phyloP scores from a whole-genome alignment of 2,329 filamentous ascomycete genomes.

The Blastomyces percursus region DNA sequence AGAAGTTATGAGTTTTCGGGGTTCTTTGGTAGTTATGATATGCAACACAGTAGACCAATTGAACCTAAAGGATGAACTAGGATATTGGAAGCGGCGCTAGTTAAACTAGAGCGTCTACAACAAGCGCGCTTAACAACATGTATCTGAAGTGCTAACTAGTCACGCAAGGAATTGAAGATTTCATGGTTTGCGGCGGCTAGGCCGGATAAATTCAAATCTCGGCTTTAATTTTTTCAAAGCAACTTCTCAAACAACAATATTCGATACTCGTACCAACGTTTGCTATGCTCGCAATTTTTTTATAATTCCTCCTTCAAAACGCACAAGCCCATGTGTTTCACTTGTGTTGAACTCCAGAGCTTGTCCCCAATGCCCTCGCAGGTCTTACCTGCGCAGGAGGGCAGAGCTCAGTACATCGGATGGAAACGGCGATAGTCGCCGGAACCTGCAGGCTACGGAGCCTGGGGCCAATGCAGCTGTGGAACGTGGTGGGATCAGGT shows the following conservation, averaged over 20 bases:
- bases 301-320: background rate
- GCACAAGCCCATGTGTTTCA: slow-evolving; percentile 9
- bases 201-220: background rate
- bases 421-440: slow-evolving; percentile 22
- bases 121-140: background rate
- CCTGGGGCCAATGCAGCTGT: slow-evolving; percentile 4
- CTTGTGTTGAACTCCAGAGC: slow-evolving; percentile 2
- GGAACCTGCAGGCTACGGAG: slow-evolving; percentile 23
- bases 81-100: too few relatives aligned
- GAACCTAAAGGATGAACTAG: too few relatives aligned
- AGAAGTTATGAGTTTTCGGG: background rate
- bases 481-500: slow-evolving; percentile 7
- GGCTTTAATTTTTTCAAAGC: background rate
- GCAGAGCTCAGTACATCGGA: slow-evolving; percentile 12
- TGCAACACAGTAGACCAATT: background rate
- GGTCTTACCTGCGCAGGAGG: slow-evolving; percentile 11
- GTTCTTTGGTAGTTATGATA: background rate
- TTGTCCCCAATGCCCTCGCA: slow-evolving; percentile 14
- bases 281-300: background rate
- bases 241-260: background rate
- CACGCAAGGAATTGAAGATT: too few relatives aligned
- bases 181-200: background rate
- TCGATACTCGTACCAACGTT: background rate
- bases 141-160: background rate
- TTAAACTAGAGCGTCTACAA: background rate